Conservation (phyloP, 129 eudicot genomes). For the Pseudognaphalium luteoalbum region DNA sequence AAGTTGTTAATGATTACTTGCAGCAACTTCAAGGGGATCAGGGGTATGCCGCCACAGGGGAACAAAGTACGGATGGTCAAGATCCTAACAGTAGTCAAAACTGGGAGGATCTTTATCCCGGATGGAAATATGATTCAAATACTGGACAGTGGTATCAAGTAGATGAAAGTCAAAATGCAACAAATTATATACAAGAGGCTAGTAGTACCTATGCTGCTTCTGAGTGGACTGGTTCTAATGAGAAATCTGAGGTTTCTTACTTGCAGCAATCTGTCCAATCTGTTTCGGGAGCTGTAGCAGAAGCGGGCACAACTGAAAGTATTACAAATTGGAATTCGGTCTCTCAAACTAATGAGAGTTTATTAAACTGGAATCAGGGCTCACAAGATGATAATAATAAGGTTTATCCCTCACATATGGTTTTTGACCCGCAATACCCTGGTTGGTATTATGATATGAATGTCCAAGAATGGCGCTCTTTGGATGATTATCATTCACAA, state of each 20-base stretch:
- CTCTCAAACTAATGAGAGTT: slow-evolving; percentile 41
- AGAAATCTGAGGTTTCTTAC: slow-evolving; percentile 59
- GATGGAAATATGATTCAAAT: slow-evolving; percentile 75
- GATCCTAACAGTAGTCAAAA: slow-evolving; percentile 55
- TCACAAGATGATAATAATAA: slow-evolving; percentile 43
- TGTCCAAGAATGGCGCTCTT: slow-evolving; percentile 67
- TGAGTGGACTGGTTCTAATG: slow-evolving; percentile 45
- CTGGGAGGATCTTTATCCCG: slow-evolving; percentile 88
- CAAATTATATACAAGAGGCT: slow-evolving; percentile 39
- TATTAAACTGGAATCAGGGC: slow-evolving; percentile 58
- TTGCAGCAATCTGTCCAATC: slow-evolving; percentile 68
- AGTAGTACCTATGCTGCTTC: slow-evolving; percentile 32
- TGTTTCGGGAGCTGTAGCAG: slow-evolving; percentile 53
- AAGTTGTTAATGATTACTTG: slow-evolving; percentile 29
- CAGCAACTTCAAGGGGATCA: slow-evolving; percentile 48
- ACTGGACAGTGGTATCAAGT: slow-evolving; percentile 89
- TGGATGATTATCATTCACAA: slow-evolving; percentile 59
- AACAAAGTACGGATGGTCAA: slow-evolving; percentile 40
- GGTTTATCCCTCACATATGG: slow-evolving; percentile 83
- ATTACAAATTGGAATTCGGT: slow-evolving; percentile 60
- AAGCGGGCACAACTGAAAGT: slow-evolving; percentile 57
- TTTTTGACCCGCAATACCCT: slow-evolving; percentile 92
- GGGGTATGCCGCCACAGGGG: slow-evolving; percentile 34
- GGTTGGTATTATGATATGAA: slow-evolving; percentile 90
- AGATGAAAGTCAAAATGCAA: slow-evolving; percentile 47